Conservation (phyloP, 768 basidiomycete genomes). For the Trametes cinnabarina region DNA sequence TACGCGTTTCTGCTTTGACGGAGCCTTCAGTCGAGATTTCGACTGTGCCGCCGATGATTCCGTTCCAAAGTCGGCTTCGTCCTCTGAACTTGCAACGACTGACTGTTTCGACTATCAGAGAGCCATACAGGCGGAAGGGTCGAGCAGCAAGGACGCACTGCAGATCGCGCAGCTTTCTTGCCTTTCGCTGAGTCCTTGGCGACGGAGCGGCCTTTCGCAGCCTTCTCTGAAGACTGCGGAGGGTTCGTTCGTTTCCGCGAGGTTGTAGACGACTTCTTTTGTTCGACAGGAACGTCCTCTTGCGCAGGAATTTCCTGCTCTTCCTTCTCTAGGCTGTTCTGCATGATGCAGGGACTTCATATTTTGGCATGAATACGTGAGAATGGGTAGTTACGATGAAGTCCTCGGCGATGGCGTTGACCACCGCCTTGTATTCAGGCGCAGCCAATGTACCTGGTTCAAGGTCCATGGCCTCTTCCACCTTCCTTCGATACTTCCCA, state of each 20-base stretch:
- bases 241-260: neutral
- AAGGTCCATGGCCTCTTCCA: slow-evolving; percentile 49
- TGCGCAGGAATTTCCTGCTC: neutral
- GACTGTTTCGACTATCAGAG: neutral
- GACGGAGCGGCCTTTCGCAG: neutral
- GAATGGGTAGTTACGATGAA: slow-evolving; percentile 1
- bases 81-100: slow-evolving; percentile 11
- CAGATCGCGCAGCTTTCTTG: slow-evolving; percentile 9
- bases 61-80: neutral
- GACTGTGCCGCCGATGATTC: neutral
- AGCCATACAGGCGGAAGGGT: neutral
- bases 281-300: neutral
- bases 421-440: slow-evolving; percentile 42
- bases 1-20: slow-evolving; percentile 2
- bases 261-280: neutral
- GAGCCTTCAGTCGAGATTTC: slow-evolving; percentile 3
- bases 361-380: neutral
- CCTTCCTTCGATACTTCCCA: slow-evolving; percentile 46
- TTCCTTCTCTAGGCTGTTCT: neutral
- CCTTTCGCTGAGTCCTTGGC: neutral
- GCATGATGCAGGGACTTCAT: neutral
- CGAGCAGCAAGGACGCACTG: neutral
- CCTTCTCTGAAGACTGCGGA: neutral
- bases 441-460: slow-evolving; percentile 42
- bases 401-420: slow-evolving; percentile 24